Conservation (phyloP, 257 asterid species). For the Salvia splendens region DNA sequence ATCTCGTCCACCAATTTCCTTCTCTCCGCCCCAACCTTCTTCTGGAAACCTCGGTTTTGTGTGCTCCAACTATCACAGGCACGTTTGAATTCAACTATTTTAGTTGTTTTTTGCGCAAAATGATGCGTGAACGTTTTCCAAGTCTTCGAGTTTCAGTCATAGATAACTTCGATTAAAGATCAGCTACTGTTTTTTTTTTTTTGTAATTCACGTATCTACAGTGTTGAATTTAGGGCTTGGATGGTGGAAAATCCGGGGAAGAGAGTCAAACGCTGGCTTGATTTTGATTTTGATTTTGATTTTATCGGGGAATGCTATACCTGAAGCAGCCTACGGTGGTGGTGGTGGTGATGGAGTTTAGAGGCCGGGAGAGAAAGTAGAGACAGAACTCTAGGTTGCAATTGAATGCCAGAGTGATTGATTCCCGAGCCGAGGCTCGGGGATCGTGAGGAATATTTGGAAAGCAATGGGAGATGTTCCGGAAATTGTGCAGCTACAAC, state of each 20-base stretch:
- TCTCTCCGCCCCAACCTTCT: conserved; percentile 11
- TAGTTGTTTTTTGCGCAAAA: neutral
- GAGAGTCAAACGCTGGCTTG: conserved; percentile 23
- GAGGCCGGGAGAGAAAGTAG: conserved; percentile 29
- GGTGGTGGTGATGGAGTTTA: conserved; percentile 12
- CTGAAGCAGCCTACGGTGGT: conserved; percentile 54
- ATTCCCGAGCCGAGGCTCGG: conserved; percentile 95
- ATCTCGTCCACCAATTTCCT: conserved; percentile 5
- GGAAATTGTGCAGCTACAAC: conserved; percentile 41
- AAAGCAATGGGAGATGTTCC: conserved; percentile 49
- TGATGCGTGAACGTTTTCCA: conserved; percentile 18
- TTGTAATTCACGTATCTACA: conserved; percentile 30
- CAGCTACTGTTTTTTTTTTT: conserved; percentile 32
- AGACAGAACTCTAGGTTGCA: conserved; percentile 30
- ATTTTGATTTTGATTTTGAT: conserved; percentile 7
- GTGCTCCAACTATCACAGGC: conserved; percentile 20
- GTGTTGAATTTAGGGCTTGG: conserved; percentile 42
- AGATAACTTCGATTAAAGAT: conserved; percentile 30
- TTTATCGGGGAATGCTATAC: conserved; percentile 53
- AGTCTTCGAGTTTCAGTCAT: neutral
- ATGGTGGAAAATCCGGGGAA: conserved; percentile 4
- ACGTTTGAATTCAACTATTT: conserved; percentile 20
- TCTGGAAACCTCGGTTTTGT: conserved; percentile 1
- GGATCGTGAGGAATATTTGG: conserved; percentile 38
- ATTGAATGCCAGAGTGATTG: conserved; percentile 78